A percentile compares a stretch with the other conserved stretches of the same genome.
These are phyloP conservation scores for Fusarium acutatum DNA, from an alignment of 2,329 filamentous ascomycete genomes.

Conservation along the genomic window DNA sequence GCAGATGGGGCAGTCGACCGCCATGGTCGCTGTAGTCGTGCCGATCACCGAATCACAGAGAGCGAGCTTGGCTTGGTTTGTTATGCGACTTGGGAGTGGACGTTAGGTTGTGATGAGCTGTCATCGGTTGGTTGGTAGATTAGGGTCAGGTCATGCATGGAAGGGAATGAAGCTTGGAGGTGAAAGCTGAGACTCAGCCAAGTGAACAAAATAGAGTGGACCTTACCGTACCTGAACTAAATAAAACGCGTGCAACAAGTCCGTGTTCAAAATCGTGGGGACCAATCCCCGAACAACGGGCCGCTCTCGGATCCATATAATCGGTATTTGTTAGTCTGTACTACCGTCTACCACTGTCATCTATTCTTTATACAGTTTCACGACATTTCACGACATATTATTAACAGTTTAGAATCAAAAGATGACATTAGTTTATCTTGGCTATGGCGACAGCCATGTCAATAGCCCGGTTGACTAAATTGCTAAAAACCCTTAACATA, in stretches of 20 bases:
- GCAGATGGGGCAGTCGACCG: slow-evolving; percentile 85
- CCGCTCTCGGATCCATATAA: slow-evolving; percentile 32
- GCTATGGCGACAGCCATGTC: not conserved
- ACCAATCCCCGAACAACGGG: slow-evolving; percentile 26
- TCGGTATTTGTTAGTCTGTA: slow-evolving; percentile 8
- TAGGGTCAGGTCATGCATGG: not conserved
- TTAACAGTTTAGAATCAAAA: not conserved
- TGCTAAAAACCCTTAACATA: slow-evolving; percentile 9
- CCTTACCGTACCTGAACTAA: not conserved
- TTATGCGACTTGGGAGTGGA: not conserved
- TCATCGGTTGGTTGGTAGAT: not conserved
- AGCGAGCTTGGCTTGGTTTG: not conserved
- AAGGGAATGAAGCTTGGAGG: not conserved
- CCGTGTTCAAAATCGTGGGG: slow-evolving; percentile 23
- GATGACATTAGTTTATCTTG: not conserved
- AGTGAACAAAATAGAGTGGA: slow-evolving; percentile 20
- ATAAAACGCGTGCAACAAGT: not conserved
- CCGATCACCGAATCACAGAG: slow-evolving; percentile 6
- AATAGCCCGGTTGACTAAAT: slow-evolving; percentile 1
- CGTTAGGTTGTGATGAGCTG: not conserved
- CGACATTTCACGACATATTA: not conserved
- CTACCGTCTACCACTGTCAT: not conserved
- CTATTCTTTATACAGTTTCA: not conserved
- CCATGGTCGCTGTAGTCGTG: slow-evolving; percentile 38
- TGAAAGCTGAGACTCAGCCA: not conserved